Evolutionary conservation across 345 rosid species (phyloP).

Genomic region (Populus euphratica): DNA sequence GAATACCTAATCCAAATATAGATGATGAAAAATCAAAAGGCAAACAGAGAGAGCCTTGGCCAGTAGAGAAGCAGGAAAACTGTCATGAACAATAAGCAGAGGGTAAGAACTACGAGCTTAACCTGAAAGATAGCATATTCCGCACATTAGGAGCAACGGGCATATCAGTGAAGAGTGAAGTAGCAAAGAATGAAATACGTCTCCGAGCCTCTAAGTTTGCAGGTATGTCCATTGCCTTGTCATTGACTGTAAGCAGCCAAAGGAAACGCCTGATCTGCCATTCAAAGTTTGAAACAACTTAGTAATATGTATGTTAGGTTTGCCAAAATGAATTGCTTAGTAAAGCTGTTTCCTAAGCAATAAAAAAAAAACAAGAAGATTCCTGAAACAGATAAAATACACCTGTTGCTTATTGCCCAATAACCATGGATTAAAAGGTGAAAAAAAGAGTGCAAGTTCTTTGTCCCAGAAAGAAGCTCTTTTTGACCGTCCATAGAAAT

Average conservation of each 20-base stretch:
- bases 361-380: too few relatives aligned
- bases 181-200: slow-evolving; percentile 88
- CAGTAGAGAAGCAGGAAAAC: too few relatives aligned
- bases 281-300: slow-evolving; percentile 25
- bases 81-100: neutral
- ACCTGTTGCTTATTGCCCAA: too few relatives aligned
- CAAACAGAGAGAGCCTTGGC: neutral
- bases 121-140: slow-evolving; percentile 96
- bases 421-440: too few relatives aligned
- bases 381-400: too few relatives aligned
- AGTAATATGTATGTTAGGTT: neutral
- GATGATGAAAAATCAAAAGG: neutral
- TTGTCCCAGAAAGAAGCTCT: too few relatives aligned
- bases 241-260: slow-evolving; percentile 71
- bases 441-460: too few relatives aligned
- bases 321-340: too few relatives aligned
- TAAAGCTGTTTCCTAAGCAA: too few relatives aligned
- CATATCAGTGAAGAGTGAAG: slow-evolving; percentile 93
- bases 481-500: too few relatives aligned
- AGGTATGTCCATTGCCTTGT: slow-evolving; percentile 88
- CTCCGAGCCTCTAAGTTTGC: slow-evolving; percentile 78
- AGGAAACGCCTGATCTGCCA: slow-evolving; percentile 75
- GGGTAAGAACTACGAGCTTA: slow-evolving; percentile 8
- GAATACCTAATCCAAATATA: too few relatives aligned
- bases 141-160: slow-evolving; percentile 81